Percentiles rank a stretch among this genome's conserved stretches.
phyloP scores from a whole-genome alignment of 1,284 basidiomycete genomes.

The Mrakiaceae sp. region DNA sequence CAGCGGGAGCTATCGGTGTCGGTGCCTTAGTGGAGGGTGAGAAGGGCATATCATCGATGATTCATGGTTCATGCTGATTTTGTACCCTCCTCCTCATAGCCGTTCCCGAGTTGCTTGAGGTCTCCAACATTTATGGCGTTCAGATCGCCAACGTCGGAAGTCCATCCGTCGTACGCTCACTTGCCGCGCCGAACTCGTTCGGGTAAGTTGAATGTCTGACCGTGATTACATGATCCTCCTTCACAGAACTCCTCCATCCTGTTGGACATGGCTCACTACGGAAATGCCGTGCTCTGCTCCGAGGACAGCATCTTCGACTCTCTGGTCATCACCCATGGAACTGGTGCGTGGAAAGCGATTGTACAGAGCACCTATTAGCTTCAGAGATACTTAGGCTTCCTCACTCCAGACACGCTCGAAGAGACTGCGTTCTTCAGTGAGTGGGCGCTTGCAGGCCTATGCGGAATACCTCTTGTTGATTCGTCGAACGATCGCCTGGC shows the following conservation, averaged over 20 bases:
- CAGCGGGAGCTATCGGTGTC: too few relatives aligned
- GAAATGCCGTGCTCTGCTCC: constrained; percentile 20
- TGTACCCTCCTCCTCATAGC: not conserved
- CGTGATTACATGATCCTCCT: not conserved
- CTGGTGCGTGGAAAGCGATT: not conserved
- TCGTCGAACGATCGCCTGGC: not conserved
- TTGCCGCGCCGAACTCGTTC: not conserved
- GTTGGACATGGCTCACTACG: constrained; percentile 19
- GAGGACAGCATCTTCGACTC: constrained; percentile 16
- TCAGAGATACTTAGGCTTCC: not conserved
- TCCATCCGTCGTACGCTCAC: constrained; percentile 3
- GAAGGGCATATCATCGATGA: too few relatives aligned
- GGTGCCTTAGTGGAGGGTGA: too few relatives aligned
- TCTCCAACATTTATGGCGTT: constrained; percentile 24
- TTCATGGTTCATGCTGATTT: too few relatives aligned
- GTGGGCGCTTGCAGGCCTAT: not conserved
- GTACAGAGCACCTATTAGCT: not conserved
- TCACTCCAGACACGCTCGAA: constrained; percentile 24
- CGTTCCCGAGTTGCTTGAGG: constrained; percentile 24
- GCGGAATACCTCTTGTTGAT: not conserved
- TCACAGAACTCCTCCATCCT: constrained; percentile 14
- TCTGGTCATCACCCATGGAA: constrained; percentile 20
- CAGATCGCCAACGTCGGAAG: constrained; percentile 24
- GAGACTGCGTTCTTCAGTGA: constrained; percentile 25
- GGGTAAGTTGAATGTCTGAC: constrained; percentile 15